Evolutionary conservation across 164 flowering plant genomes (phyloP), one percentile per base, ranked within the genome.

Genomic region (Magnolia sinica): DNA sequence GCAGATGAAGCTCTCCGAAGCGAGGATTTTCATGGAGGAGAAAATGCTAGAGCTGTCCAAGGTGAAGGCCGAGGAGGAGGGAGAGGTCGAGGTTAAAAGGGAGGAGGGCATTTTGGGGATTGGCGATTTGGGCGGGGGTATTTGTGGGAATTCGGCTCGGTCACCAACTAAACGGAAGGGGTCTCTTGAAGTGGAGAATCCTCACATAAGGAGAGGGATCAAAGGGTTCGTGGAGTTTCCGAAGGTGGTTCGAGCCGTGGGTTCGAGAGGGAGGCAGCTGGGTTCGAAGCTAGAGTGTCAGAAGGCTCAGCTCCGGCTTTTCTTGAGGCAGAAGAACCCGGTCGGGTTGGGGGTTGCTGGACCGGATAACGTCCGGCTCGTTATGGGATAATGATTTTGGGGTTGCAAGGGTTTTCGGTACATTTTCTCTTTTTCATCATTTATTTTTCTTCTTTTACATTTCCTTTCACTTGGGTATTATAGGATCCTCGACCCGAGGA

Each of bases 271-370:
- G 45, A 83, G 84, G 77, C 87, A 81, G 72, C 76, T 86, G 85
- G 92, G 89, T 5, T 80, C 89, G 24, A 91, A 88, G 82, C 59
- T 89, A 76, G 94, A 92, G 84, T 89, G 92, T 61, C 96, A 92
- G 74, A 92, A 86, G 83, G 88, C 92, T 79, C 97, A 90, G 76
- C 84, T 94, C 1, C 84, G 84, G 75, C 83, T 88, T 79, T 73
- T 92, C 10, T 84, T 91, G 50, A 89, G 87, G 76, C 96, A 91
- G 63, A 91, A 83, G 82, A 79, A 79, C 55, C 82, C 87, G 2
- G 74, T 86, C 50, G 80, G 72, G 4, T 63, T 76, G 58, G 55
- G 73, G 31, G 66, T 73, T 29, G 70, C 67, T 52, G 31, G 85
- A 52, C 75, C 88, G 8, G 79, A 79, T 74, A 67, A 55, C 51